phyloP scores from a whole-genome alignment of 164 flowering plant genomes.

The Magnolia kwangsiensis region DNA sequence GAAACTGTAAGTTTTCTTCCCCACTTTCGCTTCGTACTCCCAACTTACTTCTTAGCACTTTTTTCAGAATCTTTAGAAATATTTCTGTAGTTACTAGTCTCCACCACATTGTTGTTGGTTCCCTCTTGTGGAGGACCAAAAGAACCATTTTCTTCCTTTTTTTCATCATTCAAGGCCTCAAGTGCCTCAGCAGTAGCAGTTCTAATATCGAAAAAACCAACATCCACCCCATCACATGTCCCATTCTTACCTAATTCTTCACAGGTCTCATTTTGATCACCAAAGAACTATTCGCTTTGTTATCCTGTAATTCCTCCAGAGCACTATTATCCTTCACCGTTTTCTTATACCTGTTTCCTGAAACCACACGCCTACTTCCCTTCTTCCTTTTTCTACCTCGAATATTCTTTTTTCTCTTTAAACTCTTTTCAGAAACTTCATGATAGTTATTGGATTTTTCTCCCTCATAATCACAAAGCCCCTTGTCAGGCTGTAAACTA shows the following conservation, averaged over 20 bases:
- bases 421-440: not conserved
- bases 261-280: not conserved
- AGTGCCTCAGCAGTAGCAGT: slow-evolving; percentile 4
- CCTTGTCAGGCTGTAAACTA: not conserved
- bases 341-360: not conserved
- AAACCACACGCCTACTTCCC: not conserved
- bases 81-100: not conserved
- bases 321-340: not conserved
- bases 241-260: not conserved
- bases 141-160: not conserved
- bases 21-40: not conserved
- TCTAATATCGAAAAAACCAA: not conserved
- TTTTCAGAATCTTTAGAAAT: not conserved
- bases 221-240: not conserved
- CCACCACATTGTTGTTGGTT: not conserved
- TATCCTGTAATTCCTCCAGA: not conserved
- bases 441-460: not conserved
- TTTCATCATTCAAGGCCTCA: not conserved
- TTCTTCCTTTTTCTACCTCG: not conserved
- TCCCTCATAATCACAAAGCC: not conserved
- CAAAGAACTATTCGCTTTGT: not conserved
- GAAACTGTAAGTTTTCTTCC: slow-evolving; percentile 1
- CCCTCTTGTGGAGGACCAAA: not conserved
- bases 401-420: not conserved
- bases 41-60: not conserved